phyloP scores from a whole-genome alignment of 2,329 filamentous ascomycete species.

The Clarireedia homoeocarpa region DNA sequence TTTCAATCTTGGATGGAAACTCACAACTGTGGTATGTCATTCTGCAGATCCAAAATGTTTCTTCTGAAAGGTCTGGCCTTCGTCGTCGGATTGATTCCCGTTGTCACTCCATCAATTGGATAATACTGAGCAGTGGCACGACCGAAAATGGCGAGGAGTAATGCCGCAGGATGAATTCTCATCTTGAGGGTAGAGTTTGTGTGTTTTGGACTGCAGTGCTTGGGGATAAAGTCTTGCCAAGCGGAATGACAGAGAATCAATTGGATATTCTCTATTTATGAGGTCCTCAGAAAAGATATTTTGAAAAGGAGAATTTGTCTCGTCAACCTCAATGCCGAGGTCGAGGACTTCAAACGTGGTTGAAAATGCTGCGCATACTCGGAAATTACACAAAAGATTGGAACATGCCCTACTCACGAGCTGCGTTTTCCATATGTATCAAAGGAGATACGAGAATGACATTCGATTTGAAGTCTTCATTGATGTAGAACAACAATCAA shows the following conservation, averaged over 20 bases:
- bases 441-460: not conserved
- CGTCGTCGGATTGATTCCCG: constrained; percentile 12
- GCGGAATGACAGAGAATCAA: too few species aligned
- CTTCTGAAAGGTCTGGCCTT: constrained; percentile 18
- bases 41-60: constrained; percentile 21
- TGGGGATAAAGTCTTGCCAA: too few species aligned
- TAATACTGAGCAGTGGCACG: constrained; percentile 5
- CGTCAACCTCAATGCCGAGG: not conserved
- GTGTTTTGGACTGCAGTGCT: too few species aligned
- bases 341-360: not conserved
- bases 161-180: not conserved
- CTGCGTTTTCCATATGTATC: not conserved
- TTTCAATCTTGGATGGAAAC: not conserved
- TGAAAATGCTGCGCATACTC: not conserved
- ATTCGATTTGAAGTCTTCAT: not conserved
- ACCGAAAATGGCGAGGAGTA: not conserved
- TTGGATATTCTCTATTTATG: not conserved
- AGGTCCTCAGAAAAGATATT: not conserved
- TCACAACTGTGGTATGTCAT: constrained; percentile 12
- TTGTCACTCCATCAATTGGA: constrained; percentile 16
- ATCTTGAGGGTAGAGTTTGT: not conserved
- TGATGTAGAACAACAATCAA: not conserved
- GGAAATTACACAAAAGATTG: not conserved
- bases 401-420: constrained; percentile 4
- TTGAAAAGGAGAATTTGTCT: not conserved